Percentiles rank a stretch among this genome's conserved stretches.
Evolutionary conservation across 2,329 filamentous ascomycete species (phyloP).

Genomic region (Nemania serpens): DNA sequence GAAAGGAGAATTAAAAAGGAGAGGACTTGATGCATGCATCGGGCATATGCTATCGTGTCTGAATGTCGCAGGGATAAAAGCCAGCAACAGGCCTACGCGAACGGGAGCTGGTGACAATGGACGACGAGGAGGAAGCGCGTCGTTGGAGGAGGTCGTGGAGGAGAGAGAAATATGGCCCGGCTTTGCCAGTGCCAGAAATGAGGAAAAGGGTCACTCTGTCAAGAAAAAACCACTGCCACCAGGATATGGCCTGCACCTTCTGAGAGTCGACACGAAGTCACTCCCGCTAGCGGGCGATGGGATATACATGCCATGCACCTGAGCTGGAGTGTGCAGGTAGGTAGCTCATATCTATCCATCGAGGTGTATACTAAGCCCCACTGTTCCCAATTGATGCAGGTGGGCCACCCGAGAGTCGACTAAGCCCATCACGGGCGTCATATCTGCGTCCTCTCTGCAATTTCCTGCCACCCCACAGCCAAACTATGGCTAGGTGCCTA

Average conservation of each 20-base stretch:
- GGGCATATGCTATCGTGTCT: conserved; percentile 24
- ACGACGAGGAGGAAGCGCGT: conserved; percentile 32
- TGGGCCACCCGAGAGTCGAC: conserved; percentile 18
- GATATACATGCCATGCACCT: conserved; percentile 4
- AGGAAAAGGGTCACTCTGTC: conserved; percentile 33
- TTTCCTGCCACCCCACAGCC: conserved; percentile 15
- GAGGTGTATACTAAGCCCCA: conserved; percentile 13
- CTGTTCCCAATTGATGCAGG: conserved; percentile 20
- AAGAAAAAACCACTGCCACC: conserved; percentile 22
- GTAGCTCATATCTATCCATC: conserved; percentile 25
- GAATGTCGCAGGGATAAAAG: conserved; percentile 12
- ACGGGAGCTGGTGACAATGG: conserved; percentile 19
- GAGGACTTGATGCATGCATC: conserved; percentile 35
- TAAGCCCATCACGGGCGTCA: conserved; percentile 26
- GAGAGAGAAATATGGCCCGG: conserved; percentile 24
- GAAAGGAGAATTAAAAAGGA: conserved; percentile 31
- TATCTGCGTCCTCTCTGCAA: conserved; percentile 21
- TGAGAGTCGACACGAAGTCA: conserved; percentile 12
- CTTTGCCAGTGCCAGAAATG: conserved; percentile 24
- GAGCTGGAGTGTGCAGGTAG: background rate
- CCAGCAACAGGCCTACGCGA: conserved; percentile 18
- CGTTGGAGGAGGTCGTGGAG: conserved; percentile 29
- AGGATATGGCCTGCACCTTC: conserved; percentile 19
- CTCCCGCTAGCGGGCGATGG: conserved; percentile 15
- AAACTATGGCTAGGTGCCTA: background rate